These are phyloP conservation scores for Fusarium sp. DNA, from an alignment of 2,329 filamentous ascomycete genomes.

Conservation along the genomic window DNA sequence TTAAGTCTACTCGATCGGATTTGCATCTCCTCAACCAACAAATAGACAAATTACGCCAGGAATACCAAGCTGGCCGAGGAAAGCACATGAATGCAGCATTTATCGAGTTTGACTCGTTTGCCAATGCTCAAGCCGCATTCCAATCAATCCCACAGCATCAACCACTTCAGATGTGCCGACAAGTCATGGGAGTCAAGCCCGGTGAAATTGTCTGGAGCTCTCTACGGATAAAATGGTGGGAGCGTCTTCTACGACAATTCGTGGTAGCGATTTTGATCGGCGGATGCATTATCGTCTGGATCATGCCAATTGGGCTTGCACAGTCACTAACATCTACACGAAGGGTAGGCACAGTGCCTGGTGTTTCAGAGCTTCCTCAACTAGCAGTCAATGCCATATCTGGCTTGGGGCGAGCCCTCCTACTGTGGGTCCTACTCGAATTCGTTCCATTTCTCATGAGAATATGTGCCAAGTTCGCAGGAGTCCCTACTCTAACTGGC, in stretches of 20 bases:
- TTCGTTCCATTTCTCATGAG: neutral
- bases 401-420: neutral
- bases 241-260: neutral
- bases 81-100: neutral
- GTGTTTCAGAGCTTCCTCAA: neutral
- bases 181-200: neutral
- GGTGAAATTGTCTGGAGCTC: neutral
- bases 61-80: neutral
- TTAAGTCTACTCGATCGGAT: accelerated
- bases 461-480: neutral
- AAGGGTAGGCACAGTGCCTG: accelerated
- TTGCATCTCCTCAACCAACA: neutral
- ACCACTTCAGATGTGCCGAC: neutral
- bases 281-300: neutral
- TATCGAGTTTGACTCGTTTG: accelerated
- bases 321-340: accelerated
- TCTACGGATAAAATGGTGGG: neutral
- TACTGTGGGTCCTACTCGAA: neutral
- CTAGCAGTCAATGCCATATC: neutral
- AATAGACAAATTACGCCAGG: accelerated
- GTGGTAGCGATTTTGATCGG: accelerated
- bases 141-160: neutral
- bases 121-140: neutral
- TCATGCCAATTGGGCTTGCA: neutral
- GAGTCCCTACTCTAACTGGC: accelerated